These are phyloP conservation scores for Amylocystis lapponica DNA, from an alignment of 768 basidiomycete genomes.

Conservation along the genomic window DNA sequence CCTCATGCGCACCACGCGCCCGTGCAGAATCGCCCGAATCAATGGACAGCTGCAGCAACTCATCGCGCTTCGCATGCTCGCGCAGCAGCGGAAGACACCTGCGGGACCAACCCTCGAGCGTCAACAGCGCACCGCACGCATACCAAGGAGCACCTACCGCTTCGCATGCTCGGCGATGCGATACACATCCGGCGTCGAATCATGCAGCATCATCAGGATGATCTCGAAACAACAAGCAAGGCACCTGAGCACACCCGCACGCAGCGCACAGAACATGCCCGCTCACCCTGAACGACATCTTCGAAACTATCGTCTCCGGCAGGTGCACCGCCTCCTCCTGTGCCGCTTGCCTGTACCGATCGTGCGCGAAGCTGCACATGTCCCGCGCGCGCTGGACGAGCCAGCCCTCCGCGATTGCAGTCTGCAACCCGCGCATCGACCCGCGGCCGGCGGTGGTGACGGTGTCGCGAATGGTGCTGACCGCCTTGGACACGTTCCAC, in stretches of 20 bases:
- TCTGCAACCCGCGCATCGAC: constrained; percentile 64
- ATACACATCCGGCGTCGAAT: constrained; percentile 55
- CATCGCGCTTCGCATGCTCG: constrained; percentile 55
- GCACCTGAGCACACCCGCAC: no score
- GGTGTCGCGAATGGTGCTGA: constrained; percentile 40
- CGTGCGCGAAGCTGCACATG: constrained; percentile 74
- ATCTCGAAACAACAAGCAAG: constrained; percentile 35
- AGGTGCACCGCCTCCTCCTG: constrained; percentile 51
- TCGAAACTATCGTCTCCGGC: constrained; percentile 44
- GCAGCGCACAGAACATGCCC: no score
- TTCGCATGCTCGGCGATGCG: constrained; percentile 68
- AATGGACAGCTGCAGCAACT: constrained; percentile 53
- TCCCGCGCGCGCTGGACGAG: constrained; percentile 65
- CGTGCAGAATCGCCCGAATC: constrained; percentile 69
- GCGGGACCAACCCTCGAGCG: no score
- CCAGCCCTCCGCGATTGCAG: constrained; percentile 69
- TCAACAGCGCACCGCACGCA: no score
- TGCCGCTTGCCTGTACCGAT: constrained; percentile 69
- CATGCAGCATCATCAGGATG: constrained; percentile 65
- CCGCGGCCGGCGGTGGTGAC: constrained; percentile 35
- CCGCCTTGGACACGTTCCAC: constrained; percentile 49
- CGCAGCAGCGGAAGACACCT: constrained; percentile 61
- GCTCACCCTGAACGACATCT: constrained; percentile 65
- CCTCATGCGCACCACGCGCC: constrained; percentile 72
- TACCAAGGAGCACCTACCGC: constrained; percentile 35